Conservation (phyloP, 768 basidiomycete genomes). For the Russula abietina region DNA sequence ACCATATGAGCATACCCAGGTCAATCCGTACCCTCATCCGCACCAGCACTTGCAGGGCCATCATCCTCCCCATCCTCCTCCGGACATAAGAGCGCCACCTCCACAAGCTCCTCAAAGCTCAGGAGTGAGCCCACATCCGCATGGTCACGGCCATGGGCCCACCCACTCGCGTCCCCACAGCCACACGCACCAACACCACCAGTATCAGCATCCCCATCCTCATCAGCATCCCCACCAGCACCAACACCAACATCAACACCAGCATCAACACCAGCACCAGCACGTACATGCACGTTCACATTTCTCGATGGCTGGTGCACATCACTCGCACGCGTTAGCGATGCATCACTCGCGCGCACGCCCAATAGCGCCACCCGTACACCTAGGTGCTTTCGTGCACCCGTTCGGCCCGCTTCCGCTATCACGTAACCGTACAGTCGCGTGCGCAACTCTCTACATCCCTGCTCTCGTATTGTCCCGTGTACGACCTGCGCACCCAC, state of each 20-base stretch:
- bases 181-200: slow-evolving; percentile 26
- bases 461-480: slow-evolving; percentile 54
- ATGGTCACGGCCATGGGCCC: slow-evolving; percentile 25
- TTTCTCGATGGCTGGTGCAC: background rate
- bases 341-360: slow-evolving; percentile 19
- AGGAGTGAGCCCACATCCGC: slow-evolving; percentile 19
- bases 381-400: slow-evolving; percentile 54
- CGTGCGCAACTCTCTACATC: too few species aligned
- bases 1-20: slow-evolving; percentile 18
- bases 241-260: slow-evolving; percentile 6
- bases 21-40: slow-evolving; percentile 11
- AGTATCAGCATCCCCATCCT: slow-evolving; percentile 10
- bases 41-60: slow-evolving; percentile 16
- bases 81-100: slow-evolving; percentile 5
- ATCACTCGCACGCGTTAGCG: slow-evolving; percentile 5
- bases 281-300: slow-evolving; percentile 21
- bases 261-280: slow-evolving; percentile 26
- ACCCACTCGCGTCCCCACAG: slow-evolving; percentile 25
- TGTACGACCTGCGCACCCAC: slow-evolving; percentile 46
- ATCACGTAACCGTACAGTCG: slow-evolving; percentile 26
- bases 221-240: slow-evolving; percentile 26
- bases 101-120: slow-evolving; percentile 5
- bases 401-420: slow-evolving; percentile 56
- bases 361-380: slow-evolving; percentile 24
- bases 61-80: slow-evolving; percentile 6